These are phyloP conservation scores for Didymella glomerata DNA, from an alignment of 2,329 filamentous ascomycete species.

Conservation along the genomic window DNA sequence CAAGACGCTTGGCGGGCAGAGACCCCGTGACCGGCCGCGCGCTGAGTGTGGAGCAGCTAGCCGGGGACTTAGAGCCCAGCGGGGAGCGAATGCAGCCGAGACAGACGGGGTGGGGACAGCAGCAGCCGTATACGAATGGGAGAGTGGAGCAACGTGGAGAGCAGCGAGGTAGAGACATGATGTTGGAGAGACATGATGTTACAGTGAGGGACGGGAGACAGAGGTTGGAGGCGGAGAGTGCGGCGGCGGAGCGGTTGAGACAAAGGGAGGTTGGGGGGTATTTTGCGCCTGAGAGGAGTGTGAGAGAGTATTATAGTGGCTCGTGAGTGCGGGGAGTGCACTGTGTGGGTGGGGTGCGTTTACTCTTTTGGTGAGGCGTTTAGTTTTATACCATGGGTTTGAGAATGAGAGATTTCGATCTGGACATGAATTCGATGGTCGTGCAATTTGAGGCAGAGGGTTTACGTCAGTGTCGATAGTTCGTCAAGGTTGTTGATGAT, in stretches of 20 bases:
- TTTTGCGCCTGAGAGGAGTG: constrained; percentile 5
- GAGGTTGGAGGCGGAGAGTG: neutral
- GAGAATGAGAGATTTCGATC: no score
- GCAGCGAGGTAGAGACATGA: neutral
- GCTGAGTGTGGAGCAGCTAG: neutral
- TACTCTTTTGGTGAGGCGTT: no score
- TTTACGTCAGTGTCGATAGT: no score
- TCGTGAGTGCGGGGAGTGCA: neutral
- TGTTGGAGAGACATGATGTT: neutral
- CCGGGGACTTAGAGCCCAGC: no score
- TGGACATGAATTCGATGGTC: no score
- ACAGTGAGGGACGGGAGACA: neutral
- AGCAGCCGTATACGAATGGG: neutral
- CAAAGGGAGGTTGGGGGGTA: neutral
- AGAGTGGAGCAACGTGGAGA: neutral
- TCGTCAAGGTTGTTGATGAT: no score
- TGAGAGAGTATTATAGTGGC: constrained; percentile 4
- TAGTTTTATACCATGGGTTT: no score
- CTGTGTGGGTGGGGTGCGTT: no score
- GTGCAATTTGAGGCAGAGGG: no score
- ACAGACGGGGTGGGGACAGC: neutral
- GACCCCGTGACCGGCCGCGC: constrained; percentile 2
- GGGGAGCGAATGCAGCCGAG: neutral
- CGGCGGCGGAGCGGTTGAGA: neutral
- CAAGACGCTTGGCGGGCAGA: neutral